Evolutionary conservation across 768 basidiomycete genomes (phyloP), one percentile per base, ranked within the genome.

Genomic region (Boletus rubroflammeus): DNA sequence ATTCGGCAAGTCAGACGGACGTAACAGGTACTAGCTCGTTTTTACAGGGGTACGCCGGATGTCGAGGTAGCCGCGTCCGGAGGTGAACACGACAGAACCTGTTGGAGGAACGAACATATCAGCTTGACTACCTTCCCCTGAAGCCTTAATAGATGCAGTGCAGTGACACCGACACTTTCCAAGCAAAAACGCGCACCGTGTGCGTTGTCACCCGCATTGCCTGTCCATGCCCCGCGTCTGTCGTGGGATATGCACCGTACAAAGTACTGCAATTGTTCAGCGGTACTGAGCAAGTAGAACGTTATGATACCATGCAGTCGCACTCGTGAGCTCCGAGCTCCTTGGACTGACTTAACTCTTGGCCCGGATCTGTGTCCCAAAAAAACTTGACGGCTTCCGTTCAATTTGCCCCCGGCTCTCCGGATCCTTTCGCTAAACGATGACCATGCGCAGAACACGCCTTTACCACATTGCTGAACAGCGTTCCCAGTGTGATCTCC

Each of bases 21-120:
- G 39, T 44, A 36, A 52, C 35, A 29, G 53, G 32, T n/a, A 21
- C 31, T 53, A 36, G 19, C 23, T 50, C 15, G 23, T 29, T 38
- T 19, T 43, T 15, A 23, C 31, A 57, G 32, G 52, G 6, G 26
- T n/a, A 39, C 6, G 10, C 53, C 66, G 66, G 66, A 38, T 54
- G 44, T 48, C 8, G 23, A 46, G 23, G 51, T 68, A 63, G 49
- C 66, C 66, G 66, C 48, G 29, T 21, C 63, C 64, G 61, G 54
- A 40, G 13, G n/a, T 45, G 17, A 53, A 40, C 51, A 38, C 46
- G n/a, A 57, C n/a, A n/a, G 14, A 39, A 38, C 25, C 43, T 55
- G 49, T 26, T 49, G 40, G 32, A 51, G 25, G 41, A 42, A n/a
- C 35, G 8, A 50, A 54, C 56, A 55, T 55, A 39, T 43, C 38